Base-by-base conservation (phyloP, 345 rosid species). In the Populus nigra region DNA sequence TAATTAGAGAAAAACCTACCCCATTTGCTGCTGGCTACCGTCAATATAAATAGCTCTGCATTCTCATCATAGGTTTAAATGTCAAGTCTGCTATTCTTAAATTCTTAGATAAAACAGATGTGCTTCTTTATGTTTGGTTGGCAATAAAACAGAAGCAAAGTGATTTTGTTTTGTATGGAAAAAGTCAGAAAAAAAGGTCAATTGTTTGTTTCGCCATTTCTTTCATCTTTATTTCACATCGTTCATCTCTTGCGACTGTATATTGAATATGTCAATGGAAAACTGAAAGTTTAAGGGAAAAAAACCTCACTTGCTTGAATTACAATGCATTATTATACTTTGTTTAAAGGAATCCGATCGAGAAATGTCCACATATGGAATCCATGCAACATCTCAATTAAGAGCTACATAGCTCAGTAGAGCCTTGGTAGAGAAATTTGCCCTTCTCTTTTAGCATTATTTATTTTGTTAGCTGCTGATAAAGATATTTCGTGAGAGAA, bases 251-350 rank as follows among this genome's bases (percentile, higher is more conserved):
- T 20, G 49, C 39, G 18, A 4, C 47, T 50, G n/a, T 27, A n/a
- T 5, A 33, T 11, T 65, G 38, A 69, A 69, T 41, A 73, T 72
- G 16, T 62, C 65, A 66, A 29, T 63, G 38, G 74, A 69, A 57
- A 68, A 69, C 78, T 72, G 80, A 22, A 65, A 76, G 12, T n/a
- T 43, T 50, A 78, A 81, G 76, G 47, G 74, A 73, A 73, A 75
- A 72, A 6, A 53, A 29, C 50, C 70, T 41, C 38, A 8, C n/a
- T 81, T 47, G 31, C 83, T 77, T 80, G 22, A 59, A 74, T 65
- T 43, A 67, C 41, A 80, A 71, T 74, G 70, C 66, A 65, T 63
- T 72, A 10, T 2, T 43, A 43, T 43, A 43, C 47, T 43, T 11
- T 43, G 47, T 43, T 43, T 10, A 27, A 45, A 71, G 75, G 53